Base-by-base conservation (phyloP, 768 basidiomycete genomes). In the Tephrocybe sp. region DNA sequence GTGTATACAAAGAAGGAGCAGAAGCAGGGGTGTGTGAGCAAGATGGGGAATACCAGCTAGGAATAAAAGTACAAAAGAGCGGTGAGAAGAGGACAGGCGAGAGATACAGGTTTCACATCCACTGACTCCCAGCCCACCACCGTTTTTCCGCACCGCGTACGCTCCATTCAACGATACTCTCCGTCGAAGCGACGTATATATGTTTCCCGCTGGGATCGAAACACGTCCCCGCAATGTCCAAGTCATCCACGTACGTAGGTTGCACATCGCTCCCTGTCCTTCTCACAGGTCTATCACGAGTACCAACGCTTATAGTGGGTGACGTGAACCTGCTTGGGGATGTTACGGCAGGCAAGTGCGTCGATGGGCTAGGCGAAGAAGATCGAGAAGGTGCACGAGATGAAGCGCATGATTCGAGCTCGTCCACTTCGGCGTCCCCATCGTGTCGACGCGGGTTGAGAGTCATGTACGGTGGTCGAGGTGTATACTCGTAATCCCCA, bases 111-210 rank as follows among this genome's bases (percentile, higher is more conserved):
- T 38, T 38, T 64, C 45, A 77, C 45, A 61, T 65, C 77, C 77
- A 79, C 23, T 65, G 64, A 39, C 73, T 72, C 55, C 72, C 77
- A 37, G 73, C 67, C 83, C 84, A 89, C 86, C 86, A 90, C 43
- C 78, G 70, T 72, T 85, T 87, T 54, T 84, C 84, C 12, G 82
- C 79, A 4, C 84, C 86, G 18, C 78, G 72, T 45, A 94, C 72
- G 37, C 77, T 72, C 87, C 88, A 94, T 63, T 93, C 91, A 6
- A 82, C 84, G 21, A 94, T 71, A 30, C 82, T 82, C 50, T 71
- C 64, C 50, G 77, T 76, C 47, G 80, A 79, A 18, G 83, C 88
- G 12, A 82, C 83, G 59, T 91, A 91, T 24, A 91, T 59, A 62
- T 73, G 79, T 53, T 76, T 73, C 2, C 88, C 88, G 4, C 65